Evolutionary conservation across 345 rosid genomes (phyloP), one percentile per base, ranked within the genome.

Genomic region (Viola odorata): DNA sequence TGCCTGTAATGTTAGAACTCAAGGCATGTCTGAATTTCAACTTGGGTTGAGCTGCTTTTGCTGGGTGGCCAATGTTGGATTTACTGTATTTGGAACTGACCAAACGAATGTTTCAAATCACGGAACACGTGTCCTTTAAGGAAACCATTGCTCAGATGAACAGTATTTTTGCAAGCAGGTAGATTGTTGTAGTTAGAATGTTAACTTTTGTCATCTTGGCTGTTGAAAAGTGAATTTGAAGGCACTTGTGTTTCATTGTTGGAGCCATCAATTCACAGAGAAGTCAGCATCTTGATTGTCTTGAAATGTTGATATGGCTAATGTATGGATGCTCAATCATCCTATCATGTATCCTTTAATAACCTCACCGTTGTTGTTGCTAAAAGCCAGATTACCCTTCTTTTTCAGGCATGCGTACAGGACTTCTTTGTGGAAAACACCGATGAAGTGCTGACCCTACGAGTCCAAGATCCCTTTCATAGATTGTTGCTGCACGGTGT

Each of bases 401-500:
- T 8, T 61, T 55, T 42, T 40, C 79, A 87, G 98, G 82, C 62
- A 49, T 83, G 96, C 70, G 58, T 92, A 52, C 79, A 88, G 60
- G 69, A 79, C 13, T 89, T 87, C 75, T 72, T 89, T 50, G 71
- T 69, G 41, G 88, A 79, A 57, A 70, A 80, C 12, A 61, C 60
- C 55, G 83, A 78, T 60, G 88, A 77, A 39, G 77, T 74, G 60
- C 94, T 92, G 54, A 70, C 73, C 32, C 75, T 89, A 40, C 72
- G 64, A 69, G 91, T 92, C 73, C 94, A 85, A 78, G 98, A 92
- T 66, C 89, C 96, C 37, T 92, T 92, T 60, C 96, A 82, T 45
- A 76, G 98, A 77, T 78, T 92, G 77, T 69, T 92, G 72, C 80
- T 92, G 68, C 98, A 92, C 61, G 98, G 96, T 71, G 89, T 89